Conservation (phyloP, 352 stramenopile species). For the Thalassiosira exigua region DNA sequence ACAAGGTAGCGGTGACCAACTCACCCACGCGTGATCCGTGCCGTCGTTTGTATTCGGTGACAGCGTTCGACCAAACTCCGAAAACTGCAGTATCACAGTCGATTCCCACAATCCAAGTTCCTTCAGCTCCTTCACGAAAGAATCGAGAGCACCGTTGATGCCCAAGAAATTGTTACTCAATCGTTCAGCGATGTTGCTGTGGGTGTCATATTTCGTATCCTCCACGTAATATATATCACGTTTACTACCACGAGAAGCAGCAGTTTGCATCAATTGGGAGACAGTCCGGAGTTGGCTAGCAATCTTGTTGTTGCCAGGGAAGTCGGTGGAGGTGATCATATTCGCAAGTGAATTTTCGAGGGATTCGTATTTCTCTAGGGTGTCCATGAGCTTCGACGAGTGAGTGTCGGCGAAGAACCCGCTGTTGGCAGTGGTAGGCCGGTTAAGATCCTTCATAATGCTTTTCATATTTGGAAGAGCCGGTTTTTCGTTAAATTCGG, state of each 20-base stretch:
- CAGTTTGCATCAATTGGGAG: slow-evolving; percentile 63
- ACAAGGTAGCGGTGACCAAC: too few relatives aligned
- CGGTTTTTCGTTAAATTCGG: slow-evolving; percentile 9
- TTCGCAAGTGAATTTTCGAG: neutral
- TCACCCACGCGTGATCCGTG: slow-evolving; percentile 73
- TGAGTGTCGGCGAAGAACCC: slow-evolving; percentile 29
- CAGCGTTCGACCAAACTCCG: slow-evolving; percentile 80
- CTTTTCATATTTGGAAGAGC: neutral
- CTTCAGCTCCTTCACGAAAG: slow-evolving; percentile 74
- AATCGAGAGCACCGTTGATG: slow-evolving; percentile 62
- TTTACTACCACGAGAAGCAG: slow-evolving; percentile 34
- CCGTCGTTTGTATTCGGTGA: slow-evolving; percentile 67
- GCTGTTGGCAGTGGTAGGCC: slow-evolving; percentile 10
- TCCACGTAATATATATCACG: slow-evolving; percentile 73
- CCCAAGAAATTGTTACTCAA: slow-evolving; percentile 41
- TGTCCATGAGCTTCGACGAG: slow-evolving; percentile 7
- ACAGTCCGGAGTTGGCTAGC: neutral
- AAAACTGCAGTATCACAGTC: slow-evolving; percentile 62
- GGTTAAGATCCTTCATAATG: slow-evolving; percentile 11
- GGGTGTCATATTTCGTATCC: slow-evolving; percentile 71
- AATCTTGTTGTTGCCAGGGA: neutral
- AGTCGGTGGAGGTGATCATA: neutral
- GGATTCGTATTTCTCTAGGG: neutral
- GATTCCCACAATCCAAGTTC: slow-evolving; percentile 61
- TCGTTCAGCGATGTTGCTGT: slow-evolving; percentile 43